Evolutionary conservation across 441 rosid genomes (phyloP), one percentile per base, ranked within the genome.

Genomic region (Breynia disticha): DNA sequence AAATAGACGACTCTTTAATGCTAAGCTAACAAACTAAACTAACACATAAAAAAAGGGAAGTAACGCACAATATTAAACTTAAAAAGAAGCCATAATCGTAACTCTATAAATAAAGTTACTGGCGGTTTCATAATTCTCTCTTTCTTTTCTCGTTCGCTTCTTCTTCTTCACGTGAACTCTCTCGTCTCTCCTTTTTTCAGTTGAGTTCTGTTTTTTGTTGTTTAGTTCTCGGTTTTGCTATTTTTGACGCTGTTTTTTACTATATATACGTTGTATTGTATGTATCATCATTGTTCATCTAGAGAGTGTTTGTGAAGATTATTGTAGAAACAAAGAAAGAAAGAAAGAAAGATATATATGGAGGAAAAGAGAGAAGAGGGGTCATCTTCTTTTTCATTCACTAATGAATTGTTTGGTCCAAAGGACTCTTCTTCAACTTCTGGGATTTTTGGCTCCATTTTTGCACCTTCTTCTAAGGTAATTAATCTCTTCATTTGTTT

Each of bases 331-430:
- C 16, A 12, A 18, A 50, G 54, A 61, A 56, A 50, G 68, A 58
- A 41, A 16, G 16, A 20, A 14, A 20, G 46, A 53, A 32, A 47
- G 24, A 38, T 41, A 19, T 52, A 28, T 60, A 87, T 90, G 96
- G 96, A 87, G 64, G 83, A 76, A 66, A 71, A 60, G 49, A 80
- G 87, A 68, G 79, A 71, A 58, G 66, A 16, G 7, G 75, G 62
- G 4, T 62, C 82, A 10, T 57, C 87, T 11, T 62, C 87, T 43
- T 71, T 91, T 17, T 63, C 68, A 3, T 66, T 84, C 51, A 72
- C 87, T 39, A 68, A 80, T 54, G 80, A 90, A 65, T 78, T 90
- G 70, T 87, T 90, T 68, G 95, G 86, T 17, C 67, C 87, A 7
- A 74, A 71, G 64, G 86, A 81, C 7, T 59, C 78, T 19, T 55